phyloP scores from a whole-genome alignment of 495 filamentous ascomycete genomes.

The Baudoinia panamericana region DNA sequence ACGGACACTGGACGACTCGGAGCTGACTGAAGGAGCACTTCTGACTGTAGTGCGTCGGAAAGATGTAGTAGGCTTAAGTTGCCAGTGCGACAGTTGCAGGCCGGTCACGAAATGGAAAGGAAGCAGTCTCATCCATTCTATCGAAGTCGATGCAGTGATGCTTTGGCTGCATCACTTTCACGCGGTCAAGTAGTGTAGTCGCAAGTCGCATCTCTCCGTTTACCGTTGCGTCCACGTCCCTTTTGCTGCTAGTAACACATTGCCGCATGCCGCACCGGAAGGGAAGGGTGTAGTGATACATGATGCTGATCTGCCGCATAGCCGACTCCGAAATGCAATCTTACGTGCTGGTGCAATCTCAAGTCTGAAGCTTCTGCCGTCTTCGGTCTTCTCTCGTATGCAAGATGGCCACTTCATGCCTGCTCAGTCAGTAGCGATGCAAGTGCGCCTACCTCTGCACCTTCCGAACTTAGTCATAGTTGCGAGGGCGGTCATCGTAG shows the following conservation, averaged over 20 bases:
- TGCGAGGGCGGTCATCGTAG: constrained; percentile 15
- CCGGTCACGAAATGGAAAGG: constrained; percentile 2
- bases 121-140: constrained; percentile 15
- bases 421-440: constrained; percentile 17
- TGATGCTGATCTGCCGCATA: constrained; percentile 11
- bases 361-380: too few species aligned
- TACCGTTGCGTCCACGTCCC: not conserved
- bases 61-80: not conserved
- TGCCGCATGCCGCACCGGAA: constrained; percentile 5
- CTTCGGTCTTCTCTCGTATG: constrained; percentile 7
- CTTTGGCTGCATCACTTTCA: not conserved
- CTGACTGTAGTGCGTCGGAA: not conserved
- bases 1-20: not conserved
- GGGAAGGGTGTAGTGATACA: constrained; percentile 12
- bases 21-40: not conserved
- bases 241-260: constrained; percentile 15
- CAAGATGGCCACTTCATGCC: constrained; percentile 1
- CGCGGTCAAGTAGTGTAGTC: not conserved
- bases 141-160: not conserved
- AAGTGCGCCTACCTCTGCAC: constrained; percentile 10
- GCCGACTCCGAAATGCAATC: constrained; percentile 11
- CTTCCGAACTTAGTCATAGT: constrained; percentile 14
- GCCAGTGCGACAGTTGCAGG: constrained; percentile 3
- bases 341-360: constrained; percentile 7
- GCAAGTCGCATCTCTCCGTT: constrained; percentile 2